These are phyloP conservation scores for Eruca vesicaria DNA, from an alignment of 441 rosid genomes.

Conservation along the genomic window DNA sequence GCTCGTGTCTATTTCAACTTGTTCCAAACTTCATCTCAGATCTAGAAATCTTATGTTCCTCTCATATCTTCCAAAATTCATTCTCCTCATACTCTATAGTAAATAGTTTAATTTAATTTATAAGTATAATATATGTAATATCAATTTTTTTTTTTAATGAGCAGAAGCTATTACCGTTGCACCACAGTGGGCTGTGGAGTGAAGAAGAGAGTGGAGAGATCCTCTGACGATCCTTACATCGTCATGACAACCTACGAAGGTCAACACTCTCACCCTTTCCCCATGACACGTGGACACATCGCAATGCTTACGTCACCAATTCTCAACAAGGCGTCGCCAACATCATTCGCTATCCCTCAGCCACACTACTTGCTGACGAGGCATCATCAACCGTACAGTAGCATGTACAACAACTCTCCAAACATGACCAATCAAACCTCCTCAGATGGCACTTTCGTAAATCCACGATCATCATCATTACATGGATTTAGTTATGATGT, in stretches of 20 bases:
- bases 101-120: background rate
- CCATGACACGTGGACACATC: constrained; percentile 59
- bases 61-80: background rate
- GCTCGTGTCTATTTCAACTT: constrained; percentile 29
- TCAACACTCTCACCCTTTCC: constrained; percentile 76
- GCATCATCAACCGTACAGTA: constrained; percentile 37
- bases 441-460: constrained; percentile 28
- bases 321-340: constrained; percentile 24
- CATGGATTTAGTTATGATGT: constrained; percentile 38
- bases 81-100: background rate
- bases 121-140: background rate
- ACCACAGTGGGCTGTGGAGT: constrained; percentile 86
- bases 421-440: constrained; percentile 29
- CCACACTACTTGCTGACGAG: constrained; percentile 51
- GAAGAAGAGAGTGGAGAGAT: constrained; percentile 97
- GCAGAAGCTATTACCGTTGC: constrained; percentile 98
- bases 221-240: constrained; percentile 68
- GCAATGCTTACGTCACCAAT: constrained; percentile 43
- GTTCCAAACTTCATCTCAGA: constrained; percentile 22
- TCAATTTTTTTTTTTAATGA: background rate
- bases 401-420: constrained; percentile 37
- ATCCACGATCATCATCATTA: constrained; percentile 30
- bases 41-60: constrained; percentile 25
- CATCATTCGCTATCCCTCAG: constrained; percentile 50
- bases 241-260: constrained; percentile 98